Conservation (phyloP, 805 yeast genomes). For the Wickerhamomyces strasburgensis region DNA sequence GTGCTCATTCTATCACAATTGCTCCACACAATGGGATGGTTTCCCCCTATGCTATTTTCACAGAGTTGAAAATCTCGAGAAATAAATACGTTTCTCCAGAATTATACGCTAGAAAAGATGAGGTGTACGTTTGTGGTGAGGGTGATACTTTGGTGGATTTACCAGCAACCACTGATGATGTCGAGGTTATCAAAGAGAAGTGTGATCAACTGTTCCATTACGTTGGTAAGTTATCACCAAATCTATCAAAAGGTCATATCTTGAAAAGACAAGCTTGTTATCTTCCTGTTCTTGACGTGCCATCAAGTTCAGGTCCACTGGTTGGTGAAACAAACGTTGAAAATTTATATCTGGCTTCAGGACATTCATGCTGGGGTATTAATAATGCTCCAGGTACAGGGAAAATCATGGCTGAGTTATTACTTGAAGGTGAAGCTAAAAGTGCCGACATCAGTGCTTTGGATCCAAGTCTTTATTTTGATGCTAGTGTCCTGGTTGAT, state of each 20-base stretch:
- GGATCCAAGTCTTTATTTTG: slow-evolving; percentile 85
- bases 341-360: slow-evolving; percentile 75
- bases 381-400: slow-evolving; percentile 98
- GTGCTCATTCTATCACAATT: slow-evolving; percentile 93
- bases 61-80: slow-evolving; percentile 75
- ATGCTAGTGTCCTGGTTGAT: slow-evolving; percentile 44
- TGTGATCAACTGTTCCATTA: slow-evolving; percentile 83
- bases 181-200: slow-evolving; percentile 77
- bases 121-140: slow-evolving; percentile 95
- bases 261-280: slow-evolving; percentile 90
- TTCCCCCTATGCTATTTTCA: slow-evolving; percentile 91
- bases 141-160: slow-evolving; percentile 87
- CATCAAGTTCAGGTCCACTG: slow-evolving; percentile 88
- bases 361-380: slow-evolving; percentile 99
- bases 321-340: slow-evolving; percentile 90
- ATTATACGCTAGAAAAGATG: slow-evolving; percentile 91
- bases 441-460: slow-evolving; percentile 78
- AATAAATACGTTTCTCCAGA: slow-evolving; percentile 82
- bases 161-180: slow-evolving; percentile 93
- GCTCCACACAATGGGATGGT: slow-evolving; percentile 73
- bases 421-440: slow-evolving; percentile 75
- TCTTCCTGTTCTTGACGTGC: slow-evolving; percentile 89
- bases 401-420: slow-evolving; percentile 79
- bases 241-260: slow-evolving; percentile 67
- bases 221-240: slow-evolving; percentile 71